Evolutionary conservation across 805 yeast genomes (phyloP), one percentile per base, ranked within the genome.

Genomic region (Cyberlindnera mycetangii): DNA sequence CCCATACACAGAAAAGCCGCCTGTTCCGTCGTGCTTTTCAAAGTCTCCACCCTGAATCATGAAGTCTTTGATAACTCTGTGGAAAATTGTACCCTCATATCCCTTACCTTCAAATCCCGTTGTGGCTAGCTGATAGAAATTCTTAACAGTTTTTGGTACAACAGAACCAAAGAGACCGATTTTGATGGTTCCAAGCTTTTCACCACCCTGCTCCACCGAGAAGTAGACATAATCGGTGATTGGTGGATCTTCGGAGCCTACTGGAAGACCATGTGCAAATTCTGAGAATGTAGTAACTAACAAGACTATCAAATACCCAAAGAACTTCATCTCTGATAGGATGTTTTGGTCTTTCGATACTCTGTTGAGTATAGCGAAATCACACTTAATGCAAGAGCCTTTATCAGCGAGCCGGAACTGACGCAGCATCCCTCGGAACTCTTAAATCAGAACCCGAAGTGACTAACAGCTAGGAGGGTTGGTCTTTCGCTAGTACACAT

Each of bases 1-100:
- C 24, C 96, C 96, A 65, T 80, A 85, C 55, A 88, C 82, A 21
- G 95, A 85, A 54, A 73, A 72, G 12, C 97, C 95, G 20, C 95
- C 96, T 43, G 78, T 72, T 14, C 92, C 90, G 53, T 74, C 71
- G 32, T 65, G 66, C 20, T 73, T 75, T 52, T 85, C 81, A 61
- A 83, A 81, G 65, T 88, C 92, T 50, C 97, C 97, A 46, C 96
- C 95, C 68, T 87, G 95, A 54, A 89, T 75, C 84, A 87, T 81
- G 62, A 85, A 86, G 45, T 75, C 74, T 35, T 78, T 72, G 50
- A 85, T 82, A 40, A 89, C 79, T 49, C 90, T 75, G 67, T 85
- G 93, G 75, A 89, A 85, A 16, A 71, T 65, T 5, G 88, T 76
- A 49, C 74, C 75, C 54, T 72, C 69, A 70, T 83, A 87, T 3